phyloP scores from a whole-genome alignment of 192 early-diverging fungal species.

The Endogone sp. region DNA sequence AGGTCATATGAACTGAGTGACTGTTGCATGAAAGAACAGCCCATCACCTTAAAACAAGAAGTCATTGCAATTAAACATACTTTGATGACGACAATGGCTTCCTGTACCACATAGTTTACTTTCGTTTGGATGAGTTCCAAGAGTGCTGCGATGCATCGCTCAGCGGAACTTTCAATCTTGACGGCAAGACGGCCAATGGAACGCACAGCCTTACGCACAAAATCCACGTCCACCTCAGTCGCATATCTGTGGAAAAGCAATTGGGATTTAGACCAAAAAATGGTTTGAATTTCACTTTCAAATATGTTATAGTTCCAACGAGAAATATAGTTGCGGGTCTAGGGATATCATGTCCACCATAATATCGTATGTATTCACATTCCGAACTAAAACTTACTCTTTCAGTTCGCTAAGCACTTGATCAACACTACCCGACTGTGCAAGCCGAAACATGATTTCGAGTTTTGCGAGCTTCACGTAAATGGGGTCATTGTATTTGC shows the following conservation, averaged over 20 bases:
- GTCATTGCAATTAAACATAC: conserved; percentile 20
- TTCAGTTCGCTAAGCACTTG: conserved; percentile 88
- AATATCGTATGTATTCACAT: too few relatives aligned
- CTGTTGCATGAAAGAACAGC: neutral
- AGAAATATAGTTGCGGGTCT: too few relatives aligned
- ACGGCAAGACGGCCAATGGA: conserved; percentile 97
- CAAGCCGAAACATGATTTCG: conserved; percentile 89
- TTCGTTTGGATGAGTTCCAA: conserved; percentile 94
- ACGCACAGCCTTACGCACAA: conserved; percentile 94
- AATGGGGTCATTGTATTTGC: conserved; percentile 99
- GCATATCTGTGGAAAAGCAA: conserved; percentile 59
- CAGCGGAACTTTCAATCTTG: conserved; percentile 86
- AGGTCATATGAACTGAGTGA: too few relatives aligned
- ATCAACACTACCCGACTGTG: conserved; percentile 77
- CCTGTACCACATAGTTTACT: conserved; percentile 98
- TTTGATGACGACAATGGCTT: conserved; percentile 96
- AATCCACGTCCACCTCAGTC: conserved; percentile 95
- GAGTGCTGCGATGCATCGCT: conserved; percentile 82
- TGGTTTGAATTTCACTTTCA: neutral
- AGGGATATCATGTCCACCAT: too few relatives aligned
- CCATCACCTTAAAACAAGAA: too few relatives aligned
- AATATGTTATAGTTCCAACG: too few relatives aligned
- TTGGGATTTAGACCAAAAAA: neutral
- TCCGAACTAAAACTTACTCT: conserved; percentile 58
- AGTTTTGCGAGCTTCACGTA: conserved; percentile 98